These are phyloP conservation scores for Amaranthus palmeri DNA, from an alignment of 148 eudicot species.

Conservation along the genomic window DNA sequence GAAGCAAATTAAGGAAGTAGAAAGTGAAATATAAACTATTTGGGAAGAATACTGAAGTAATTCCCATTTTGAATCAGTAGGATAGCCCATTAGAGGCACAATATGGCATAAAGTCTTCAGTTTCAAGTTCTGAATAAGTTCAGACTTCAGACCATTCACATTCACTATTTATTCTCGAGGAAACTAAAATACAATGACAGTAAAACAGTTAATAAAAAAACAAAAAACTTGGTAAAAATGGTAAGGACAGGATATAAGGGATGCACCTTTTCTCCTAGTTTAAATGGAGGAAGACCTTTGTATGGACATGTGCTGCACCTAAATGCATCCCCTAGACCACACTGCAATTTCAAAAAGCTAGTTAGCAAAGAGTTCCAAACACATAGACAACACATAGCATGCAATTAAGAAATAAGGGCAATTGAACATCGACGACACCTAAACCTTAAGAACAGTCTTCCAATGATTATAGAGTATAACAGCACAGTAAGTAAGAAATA, in stretches of 20 bases:
- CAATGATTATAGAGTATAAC: neutral
- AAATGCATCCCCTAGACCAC: constrained; percentile 96
- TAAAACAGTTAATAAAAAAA: neutral
- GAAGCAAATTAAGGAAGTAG: no score
- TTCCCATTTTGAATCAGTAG: no score
- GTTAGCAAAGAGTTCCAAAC: neutral
- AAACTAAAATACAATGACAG: neutral
- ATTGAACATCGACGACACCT: neutral
- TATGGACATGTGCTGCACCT: constrained; percentile 90
- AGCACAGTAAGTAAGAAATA: neutral
- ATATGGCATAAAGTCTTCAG: neutral
- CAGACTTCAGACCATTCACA: neutral
- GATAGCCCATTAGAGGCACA: no score
- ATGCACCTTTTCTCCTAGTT: constrained; percentile 85
- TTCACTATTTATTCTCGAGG: neutral
- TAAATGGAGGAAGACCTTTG: constrained; percentile 85
- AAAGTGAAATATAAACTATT: no score
- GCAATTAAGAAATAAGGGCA: neutral
- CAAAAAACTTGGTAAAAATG: neutral
- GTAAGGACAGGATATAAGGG: neutral
- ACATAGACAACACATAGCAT: neutral
- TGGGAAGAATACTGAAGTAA: no score
- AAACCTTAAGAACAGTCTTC: neutral
- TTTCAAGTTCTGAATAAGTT: neutral
- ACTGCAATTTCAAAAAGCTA: constrained; percentile 32